Evolutionary conservation across 148 eudicot genomes (phyloP), one percentile per base, ranked within the genome.

Genomic region (Rhododendron henanense): DNA sequence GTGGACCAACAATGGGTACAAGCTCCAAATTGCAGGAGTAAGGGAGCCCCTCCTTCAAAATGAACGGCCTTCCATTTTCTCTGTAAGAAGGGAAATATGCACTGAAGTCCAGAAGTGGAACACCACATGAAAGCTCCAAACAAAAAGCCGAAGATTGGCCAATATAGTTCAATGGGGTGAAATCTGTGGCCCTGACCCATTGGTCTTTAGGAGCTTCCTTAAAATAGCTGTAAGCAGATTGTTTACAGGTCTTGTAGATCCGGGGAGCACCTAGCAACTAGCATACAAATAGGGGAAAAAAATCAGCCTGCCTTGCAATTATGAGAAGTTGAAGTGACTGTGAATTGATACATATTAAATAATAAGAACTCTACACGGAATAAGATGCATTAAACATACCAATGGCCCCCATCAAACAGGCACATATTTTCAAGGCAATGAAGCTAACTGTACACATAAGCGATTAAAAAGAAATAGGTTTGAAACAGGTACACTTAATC

Each of bases 101-200:
- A 41, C 75, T 78, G 77, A 96, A 90, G 76, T 92, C 61, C 65
- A 93, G 92, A 83, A 91, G 85, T 35, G 59, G 61, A 85, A 82
- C 84, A 87, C 85, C 89, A 73, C 41, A 21, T 50, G 95, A 92
- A 89, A 96, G 89, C 90, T 93, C 90, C 81, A 96, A 87, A 86
- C 98, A 96, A 78, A 95, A 67, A 31, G 88, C 88, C 28, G 99
- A 90, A 14, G 99, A 95, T 16, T 94, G 99, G 15, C 99, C 97
- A 13, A 96, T 91, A 75, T 88, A 83, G 35, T 82, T 74, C 79
- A 88, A 90, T 31, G 89, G 79, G 23, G 98, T 92, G 90, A 95
- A 96, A 86, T 69, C 75, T 0, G 75, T 69, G 37, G 75, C 39
- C 18, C 75, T 69, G 37, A 69, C 37, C 75, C 97, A 95, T 81